A percentile compares a stretch with the other conserved stretches of the same genome.
phyloP scores from a whole-genome alignment of 2,329 filamentous ascomycete species.

The Hortaea sp. region DNA sequence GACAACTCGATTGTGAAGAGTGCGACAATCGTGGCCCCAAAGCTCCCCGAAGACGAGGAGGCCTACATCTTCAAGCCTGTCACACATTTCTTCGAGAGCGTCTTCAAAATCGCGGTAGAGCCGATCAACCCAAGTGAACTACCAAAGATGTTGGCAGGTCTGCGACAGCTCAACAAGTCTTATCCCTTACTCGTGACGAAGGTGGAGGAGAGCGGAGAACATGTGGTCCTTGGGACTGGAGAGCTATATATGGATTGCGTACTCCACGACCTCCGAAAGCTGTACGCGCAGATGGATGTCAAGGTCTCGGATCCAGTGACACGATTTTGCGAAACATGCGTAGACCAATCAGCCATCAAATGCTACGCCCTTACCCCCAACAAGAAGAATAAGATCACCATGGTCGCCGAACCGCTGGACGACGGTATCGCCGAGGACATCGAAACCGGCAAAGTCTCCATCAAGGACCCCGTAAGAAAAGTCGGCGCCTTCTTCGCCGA shows the following conservation, averaged over 20 bases:
- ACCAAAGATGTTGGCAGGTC: slow-evolving; percentile 95
- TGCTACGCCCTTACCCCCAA: slow-evolving; percentile 97
- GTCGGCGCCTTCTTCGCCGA: slow-evolving; percentile 97
- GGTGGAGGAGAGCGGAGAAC: slow-evolving; percentile 95
- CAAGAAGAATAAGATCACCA: slow-evolving; percentile 98
- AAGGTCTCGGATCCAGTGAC: slow-evolving; percentile 98
- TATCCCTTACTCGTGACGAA: slow-evolving; percentile 94
- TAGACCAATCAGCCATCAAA: slow-evolving; percentile 93
- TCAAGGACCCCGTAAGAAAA: slow-evolving; percentile 84
- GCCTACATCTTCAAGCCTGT: slow-evolving; percentile 92
- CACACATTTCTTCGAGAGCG: slow-evolving; percentile 90
- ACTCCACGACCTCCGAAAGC: slow-evolving; percentile 76
- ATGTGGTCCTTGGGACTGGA: slow-evolving; percentile 87
- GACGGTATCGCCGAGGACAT: slow-evolving; percentile 93
- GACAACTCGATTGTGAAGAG: slow-evolving; percentile 99
- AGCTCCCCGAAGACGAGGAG: slow-evolving; percentile 76
- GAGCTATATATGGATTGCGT: slow-evolving; percentile 99
- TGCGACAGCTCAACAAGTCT: slow-evolving; percentile 95
- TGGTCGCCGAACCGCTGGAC: slow-evolving; percentile 93
- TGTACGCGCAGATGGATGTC: slow-evolving; percentile 99
- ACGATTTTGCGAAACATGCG: slow-evolving; percentile 93
- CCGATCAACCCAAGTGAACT: slow-evolving; percentile 96
- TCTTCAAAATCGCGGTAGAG: slow-evolving; percentile 95
- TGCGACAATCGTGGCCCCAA: slow-evolving; percentile 74
- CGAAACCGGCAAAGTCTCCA: slow-evolving; percentile 78